phyloP scores from a whole-genome alignment of 2,329 filamentous ascomycete species.

The Aspergillus ochraceoroseus region DNA sequence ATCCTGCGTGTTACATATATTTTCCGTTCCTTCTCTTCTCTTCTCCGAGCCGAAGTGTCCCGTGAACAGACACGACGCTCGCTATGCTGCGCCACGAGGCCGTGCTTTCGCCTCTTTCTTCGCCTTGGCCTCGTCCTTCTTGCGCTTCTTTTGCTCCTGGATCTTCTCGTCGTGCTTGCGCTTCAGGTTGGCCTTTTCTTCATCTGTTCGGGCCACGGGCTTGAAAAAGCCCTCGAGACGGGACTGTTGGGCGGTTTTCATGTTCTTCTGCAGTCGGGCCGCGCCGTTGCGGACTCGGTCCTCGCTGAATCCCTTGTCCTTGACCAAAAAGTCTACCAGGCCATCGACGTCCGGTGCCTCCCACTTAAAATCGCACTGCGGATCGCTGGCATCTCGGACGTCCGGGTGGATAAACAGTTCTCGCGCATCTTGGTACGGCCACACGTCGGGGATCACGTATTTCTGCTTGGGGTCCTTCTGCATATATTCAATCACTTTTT shows the following conservation, averaged over 20 bases:
- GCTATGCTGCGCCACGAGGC: slow-evolving; percentile 59
- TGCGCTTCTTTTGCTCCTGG: slow-evolving; percentile 89
- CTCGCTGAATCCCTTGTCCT: slow-evolving; percentile 95
- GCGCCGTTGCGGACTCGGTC: slow-evolving; percentile 81
- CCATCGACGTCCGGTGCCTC: slow-evolving; percentile 87
- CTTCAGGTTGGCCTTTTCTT: slow-evolving; percentile 79
- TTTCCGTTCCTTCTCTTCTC: too few relatives aligned
- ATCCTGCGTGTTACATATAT: neutral
- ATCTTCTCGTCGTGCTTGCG: slow-evolving; percentile 90
- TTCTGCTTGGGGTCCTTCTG: slow-evolving; percentile 72
- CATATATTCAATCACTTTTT: slow-evolving; percentile 78
- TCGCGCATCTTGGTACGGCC: slow-evolving; percentile 89
- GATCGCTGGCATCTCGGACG: slow-evolving; percentile 74
- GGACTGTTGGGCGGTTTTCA: slow-evolving; percentile 86
- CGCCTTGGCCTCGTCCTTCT: slow-evolving; percentile 89
- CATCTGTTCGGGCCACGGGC: slow-evolving; percentile 78
- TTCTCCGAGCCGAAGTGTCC: too few relatives aligned
- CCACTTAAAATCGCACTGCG: slow-evolving; percentile 96
- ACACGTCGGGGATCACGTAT: slow-evolving; percentile 86
- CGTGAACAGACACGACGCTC: too few relatives aligned
- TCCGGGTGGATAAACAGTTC: slow-evolving; percentile 89
- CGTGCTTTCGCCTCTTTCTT: slow-evolving; percentile 89
- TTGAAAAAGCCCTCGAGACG: slow-evolving; percentile 97
- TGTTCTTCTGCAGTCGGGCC: slow-evolving; percentile 75
- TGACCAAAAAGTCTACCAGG: slow-evolving; percentile 80